phyloP scores from a whole-genome alignment of 495 filamentous ascomycete genomes.

The Penicillium herquei region DNA sequence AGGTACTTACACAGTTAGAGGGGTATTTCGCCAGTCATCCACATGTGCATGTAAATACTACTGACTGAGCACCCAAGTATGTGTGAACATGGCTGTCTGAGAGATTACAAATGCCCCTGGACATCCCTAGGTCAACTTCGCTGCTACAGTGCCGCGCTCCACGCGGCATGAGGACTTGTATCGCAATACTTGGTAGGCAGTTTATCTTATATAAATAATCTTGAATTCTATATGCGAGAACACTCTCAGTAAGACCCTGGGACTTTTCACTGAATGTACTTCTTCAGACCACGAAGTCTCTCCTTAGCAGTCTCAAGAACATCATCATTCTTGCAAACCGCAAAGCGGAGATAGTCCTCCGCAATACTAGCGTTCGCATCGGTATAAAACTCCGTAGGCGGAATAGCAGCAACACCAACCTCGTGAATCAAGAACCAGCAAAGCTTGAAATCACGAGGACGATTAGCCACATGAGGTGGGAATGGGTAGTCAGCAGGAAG shows the following conservation, averaged over 20 bases:
- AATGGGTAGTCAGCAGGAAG: constrained; percentile 81
- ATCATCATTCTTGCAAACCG: constrained; percentile 93
- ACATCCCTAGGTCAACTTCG: too few relatives aligned
- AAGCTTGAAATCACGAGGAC: constrained; percentile 90
- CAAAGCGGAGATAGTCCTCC: constrained; percentile 91
- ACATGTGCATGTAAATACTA: too few relatives aligned
- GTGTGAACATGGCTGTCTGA: too few relatives aligned
- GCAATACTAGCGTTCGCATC: constrained; percentile 76
- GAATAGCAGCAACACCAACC: constrained; percentile 92
- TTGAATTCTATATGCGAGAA: constrained; percentile 1
- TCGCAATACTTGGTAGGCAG: neutral
- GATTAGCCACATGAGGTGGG: constrained; percentile 78
- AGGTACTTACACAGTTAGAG: too few relatives aligned
- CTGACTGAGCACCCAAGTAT: too few relatives aligned
- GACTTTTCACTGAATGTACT: constrained; percentile 57
- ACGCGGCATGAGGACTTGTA: too few relatives aligned
- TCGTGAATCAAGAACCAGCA: constrained; percentile 96
- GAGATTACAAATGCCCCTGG: too few relatives aligned
- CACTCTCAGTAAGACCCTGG: neutral
- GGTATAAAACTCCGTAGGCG: constrained; percentile 95
- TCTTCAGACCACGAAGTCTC: constrained; percentile 78
- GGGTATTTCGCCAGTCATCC: too few relatives aligned
- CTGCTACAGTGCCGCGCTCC: too few relatives aligned
- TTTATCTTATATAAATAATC: neutral
- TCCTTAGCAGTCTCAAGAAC: constrained; percentile 89